Conservation (phyloP, 345 rosid genomes). For the Syzygium grande region DNA sequence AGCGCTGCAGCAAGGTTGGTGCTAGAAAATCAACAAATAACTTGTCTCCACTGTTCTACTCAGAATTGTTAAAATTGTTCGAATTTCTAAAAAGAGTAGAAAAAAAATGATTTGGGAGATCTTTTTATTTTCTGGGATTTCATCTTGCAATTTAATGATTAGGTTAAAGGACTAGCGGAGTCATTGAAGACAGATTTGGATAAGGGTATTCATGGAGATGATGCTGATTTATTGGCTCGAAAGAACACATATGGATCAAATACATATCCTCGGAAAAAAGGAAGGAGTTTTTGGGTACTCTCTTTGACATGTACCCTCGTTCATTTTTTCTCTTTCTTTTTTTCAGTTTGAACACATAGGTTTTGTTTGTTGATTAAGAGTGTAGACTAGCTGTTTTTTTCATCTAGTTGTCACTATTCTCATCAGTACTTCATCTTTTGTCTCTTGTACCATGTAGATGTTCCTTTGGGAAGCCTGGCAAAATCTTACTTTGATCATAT, state of each 20-base stretch:
- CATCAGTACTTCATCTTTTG: background rate
- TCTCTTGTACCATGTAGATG: slow-evolving; percentile 29
- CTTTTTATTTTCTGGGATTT: background rate
- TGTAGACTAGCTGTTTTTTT: background rate
- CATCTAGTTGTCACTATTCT: background rate
- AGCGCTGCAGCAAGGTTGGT: background rate
- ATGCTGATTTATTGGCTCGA: slow-evolving; percentile 56
- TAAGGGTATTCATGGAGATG: slow-evolving; percentile 63
- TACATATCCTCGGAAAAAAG: slow-evolving; percentile 86
- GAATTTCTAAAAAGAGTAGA: background rate
- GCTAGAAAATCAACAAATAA: background rate
- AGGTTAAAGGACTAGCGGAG: slow-evolving; percentile 65
- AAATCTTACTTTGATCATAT: slow-evolving; percentile 77
- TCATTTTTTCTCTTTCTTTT: background rate
- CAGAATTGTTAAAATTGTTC: background rate
- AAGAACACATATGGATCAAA: slow-evolving; percentile 72
- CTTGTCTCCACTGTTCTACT: background rate
- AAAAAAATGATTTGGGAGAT: background rate
- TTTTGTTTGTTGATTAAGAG: background rate
- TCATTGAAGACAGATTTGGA: slow-evolving; percentile 65
- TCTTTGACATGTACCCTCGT: background rate
- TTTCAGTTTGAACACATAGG: rapidly evolving
- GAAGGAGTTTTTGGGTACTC: slow-evolving; percentile 74
- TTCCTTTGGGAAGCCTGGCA: slow-evolving; percentile 86
- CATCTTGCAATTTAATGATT: slow-evolving; percentile 1